Base-by-base conservation (phyloP, 352 stramenopile species). In the Pythium dissotocum region DNA sequence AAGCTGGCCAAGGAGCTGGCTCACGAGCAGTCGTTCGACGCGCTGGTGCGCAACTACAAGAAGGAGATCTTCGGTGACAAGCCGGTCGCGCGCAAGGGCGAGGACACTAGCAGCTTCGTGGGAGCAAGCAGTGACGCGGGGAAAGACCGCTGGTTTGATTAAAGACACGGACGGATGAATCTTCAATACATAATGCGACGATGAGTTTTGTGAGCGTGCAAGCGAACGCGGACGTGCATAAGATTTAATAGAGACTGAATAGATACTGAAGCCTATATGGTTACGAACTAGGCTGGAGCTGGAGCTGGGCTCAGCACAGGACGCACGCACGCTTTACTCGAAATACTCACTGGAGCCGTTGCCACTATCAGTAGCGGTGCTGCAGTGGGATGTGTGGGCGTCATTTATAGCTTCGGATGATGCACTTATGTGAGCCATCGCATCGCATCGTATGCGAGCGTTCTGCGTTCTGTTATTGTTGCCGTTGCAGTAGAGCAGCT, bases 1-100 rank as follows among this genome's bases (percentile, higher is more conserved):
- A 95, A 93, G 69, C 69, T 82, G 56, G 71, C 66, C 1, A 80
- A 83, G 61, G 75, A 87, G 61, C 42, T 69, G 13, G 67, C 80
- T 52, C 73, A 85, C 49, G 87, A 95, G 58, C 75, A 83, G 59
- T 91, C 82, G 46, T 95, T 93, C 55, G 87, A 95, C 32, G 80
- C 77, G 26, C 71, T 95, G 49, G 87, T 95, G 69, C 73, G 76
- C 63, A 86, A 77, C 57, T 95, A 95, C 84, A 95, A 93, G 79
- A 82, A 89, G 68, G 80, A 93, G 62, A 84, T 95, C 40, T 95
- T 95, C 59, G 83, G 83, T 6, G 79, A 84, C 10, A 77, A 83
- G 83, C 14, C 21, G 6, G 28, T 14, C 6, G 33, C 16, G 16
- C 28, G 48, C 6, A 57, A 42, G 30, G 42, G 26, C 28, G 36